phyloP scores from a whole-genome alignment of 306 rosid species.

The Pyrus betulifolia region DNA sequence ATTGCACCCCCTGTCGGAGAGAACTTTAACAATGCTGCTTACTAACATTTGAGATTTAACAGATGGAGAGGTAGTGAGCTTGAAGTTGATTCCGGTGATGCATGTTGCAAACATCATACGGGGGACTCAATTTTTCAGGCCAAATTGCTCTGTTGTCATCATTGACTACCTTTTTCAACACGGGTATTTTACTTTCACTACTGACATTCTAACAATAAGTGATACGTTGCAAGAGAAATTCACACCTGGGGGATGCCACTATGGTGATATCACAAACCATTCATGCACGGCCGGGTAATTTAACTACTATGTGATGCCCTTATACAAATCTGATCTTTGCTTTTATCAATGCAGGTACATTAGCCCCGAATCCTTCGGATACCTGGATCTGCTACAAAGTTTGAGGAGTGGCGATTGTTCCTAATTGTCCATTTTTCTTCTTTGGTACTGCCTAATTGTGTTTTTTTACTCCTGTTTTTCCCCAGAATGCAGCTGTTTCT shows the following conservation, averaged over 20 bases:
- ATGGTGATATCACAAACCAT: too few relatives aligned
- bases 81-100: slow-evolving; percentile 54
- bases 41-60: not conserved
- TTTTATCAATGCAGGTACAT: slow-evolving; percentile 41
- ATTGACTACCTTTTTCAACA: slow-evolving; percentile 68
- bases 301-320: not conserved
- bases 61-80: slow-evolving; percentile 60
- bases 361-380: too few relatives aligned
- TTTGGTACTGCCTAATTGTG: too few relatives aligned
- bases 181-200: slow-evolving; percentile 47
- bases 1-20: not conserved
- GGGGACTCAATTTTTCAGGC: slow-evolving; percentile 53
- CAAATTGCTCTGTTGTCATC: slow-evolving; percentile 68
- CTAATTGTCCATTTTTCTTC: not conserved
- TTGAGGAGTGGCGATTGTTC: too few relatives aligned
- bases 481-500: too few relatives aligned
- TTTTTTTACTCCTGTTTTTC: not conserved
- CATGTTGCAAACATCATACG: slow-evolving; percentile 66
- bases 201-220: not conserved
- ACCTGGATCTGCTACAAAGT: too few relatives aligned
- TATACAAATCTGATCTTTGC: not conserved
- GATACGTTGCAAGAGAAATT: not conserved
- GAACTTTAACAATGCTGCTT: too few relatives aligned
- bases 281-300: too few relatives aligned
- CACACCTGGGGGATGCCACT: too few relatives aligned